Evolutionary conservation across 208 protist genomes (phyloP).

Genomic region (Acanthamoeba divionensis): DNA sequence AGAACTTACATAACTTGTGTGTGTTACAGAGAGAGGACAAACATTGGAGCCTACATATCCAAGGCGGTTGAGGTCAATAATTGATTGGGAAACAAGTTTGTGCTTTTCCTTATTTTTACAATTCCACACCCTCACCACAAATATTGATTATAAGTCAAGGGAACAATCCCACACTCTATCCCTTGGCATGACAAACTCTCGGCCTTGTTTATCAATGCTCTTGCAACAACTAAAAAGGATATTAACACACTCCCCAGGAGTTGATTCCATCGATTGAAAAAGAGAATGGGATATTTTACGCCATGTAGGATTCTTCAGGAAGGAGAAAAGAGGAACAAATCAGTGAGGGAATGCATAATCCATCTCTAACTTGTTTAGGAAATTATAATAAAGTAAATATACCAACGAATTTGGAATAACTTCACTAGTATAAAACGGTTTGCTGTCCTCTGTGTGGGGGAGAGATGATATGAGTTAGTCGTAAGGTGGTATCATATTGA

Average conservation of each 20-base stretch:
- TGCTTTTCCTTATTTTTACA: not conserved
- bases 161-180: no score
- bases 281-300: not conserved
- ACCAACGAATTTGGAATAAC: conserved; percentile 21
- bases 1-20: not conserved
- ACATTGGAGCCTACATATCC: conserved; percentile 24
- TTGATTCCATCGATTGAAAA: not conserved
- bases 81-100: conserved; percentile 26
- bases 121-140: conserved; percentile 46
- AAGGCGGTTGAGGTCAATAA: conserved; percentile 38
- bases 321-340: not conserved
- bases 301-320: conserved; percentile 24
- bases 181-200: no score
- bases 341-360: not conserved
- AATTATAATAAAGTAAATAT: not conserved
- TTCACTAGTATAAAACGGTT: conserved; percentile 42
- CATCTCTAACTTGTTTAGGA: not conserved
- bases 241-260: conserved; percentile 37
- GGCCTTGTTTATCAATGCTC: no score
- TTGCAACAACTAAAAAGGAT: not conserved
- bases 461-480: not conserved
- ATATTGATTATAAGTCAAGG: not conserved
- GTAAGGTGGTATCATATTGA: not conserved
- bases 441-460: conserved; percentile 13
- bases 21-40: not conserved